Conservation (phyloP, 225 moss, liverwort and hornwort species). For the Anthoceros angustus region DNA sequence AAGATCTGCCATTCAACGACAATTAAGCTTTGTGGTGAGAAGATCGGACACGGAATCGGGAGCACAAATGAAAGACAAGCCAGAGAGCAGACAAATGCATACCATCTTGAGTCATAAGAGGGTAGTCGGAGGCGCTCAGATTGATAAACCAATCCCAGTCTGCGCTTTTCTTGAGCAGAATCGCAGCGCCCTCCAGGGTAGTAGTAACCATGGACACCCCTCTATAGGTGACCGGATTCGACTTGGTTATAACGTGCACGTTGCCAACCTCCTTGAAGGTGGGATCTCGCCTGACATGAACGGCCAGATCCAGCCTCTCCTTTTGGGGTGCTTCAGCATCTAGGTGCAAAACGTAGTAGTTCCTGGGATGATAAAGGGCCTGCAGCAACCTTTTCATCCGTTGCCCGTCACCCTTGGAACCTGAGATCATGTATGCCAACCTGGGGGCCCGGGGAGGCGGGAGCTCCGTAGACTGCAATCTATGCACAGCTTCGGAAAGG, state of each 20-base stretch:
- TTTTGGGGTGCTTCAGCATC: conserved; percentile 56
- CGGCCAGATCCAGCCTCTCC: conserved; percentile 51
- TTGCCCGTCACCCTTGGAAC: conserved; percentile 54
- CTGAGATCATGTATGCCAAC: conserved; percentile 78
- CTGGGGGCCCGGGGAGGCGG: conserved; percentile 60
- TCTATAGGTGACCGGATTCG: conserved; percentile 76
- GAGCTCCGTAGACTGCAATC: conserved; percentile 1
- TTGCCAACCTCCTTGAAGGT: conserved; percentile 44
- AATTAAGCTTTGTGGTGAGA: no score
- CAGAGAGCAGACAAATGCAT: conserved; percentile 11
- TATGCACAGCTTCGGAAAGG: background rate
- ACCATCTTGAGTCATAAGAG: conserved; percentile 90
- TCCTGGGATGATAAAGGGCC: conserved; percentile 78
- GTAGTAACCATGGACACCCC: conserved; percentile 84
- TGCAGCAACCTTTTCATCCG: conserved; percentile 64
- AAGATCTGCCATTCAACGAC: conserved; percentile 57
- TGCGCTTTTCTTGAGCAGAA: conserved; percentile 54
- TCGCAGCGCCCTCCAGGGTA: conserved; percentile 79
- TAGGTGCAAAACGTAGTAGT: conserved; percentile 76
- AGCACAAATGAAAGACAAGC: background rate
- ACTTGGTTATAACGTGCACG: conserved; percentile 59
- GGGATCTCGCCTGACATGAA: conserved; percentile 29
- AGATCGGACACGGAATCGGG: no score
- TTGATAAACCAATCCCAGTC: conserved; percentile 99
- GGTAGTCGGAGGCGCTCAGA: conserved; percentile 91